Evolutionary conservation across 1,284 basidiomycete species (phyloP).

Genomic region (Acaromyces ingoldii): DNA sequence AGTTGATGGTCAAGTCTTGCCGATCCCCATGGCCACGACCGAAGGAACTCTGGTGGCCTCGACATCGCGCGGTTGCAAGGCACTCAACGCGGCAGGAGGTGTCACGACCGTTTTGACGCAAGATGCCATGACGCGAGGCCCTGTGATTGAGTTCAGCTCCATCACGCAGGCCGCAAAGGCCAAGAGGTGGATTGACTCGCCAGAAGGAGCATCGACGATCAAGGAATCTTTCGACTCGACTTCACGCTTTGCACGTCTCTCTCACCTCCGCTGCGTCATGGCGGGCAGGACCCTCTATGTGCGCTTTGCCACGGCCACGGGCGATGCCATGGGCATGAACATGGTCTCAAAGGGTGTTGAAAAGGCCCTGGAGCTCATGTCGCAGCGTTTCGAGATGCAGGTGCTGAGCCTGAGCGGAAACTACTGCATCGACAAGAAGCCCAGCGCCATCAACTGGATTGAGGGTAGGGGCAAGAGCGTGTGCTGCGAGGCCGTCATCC

Average conservation of each 20-base stretch:
- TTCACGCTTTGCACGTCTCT: conserved; percentile 47
- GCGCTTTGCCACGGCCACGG: conserved; percentile 90
- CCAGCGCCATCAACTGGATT: conserved; percentile 99
- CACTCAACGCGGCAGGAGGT: conserved; percentile 89
- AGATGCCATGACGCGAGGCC: conserved; percentile 97
- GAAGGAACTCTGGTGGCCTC: conserved; percentile 98
- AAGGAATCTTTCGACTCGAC: conserved; percentile 90
- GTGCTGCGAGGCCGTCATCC: conserved; percentile 89
- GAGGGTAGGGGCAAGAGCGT: conserved; percentile 97
- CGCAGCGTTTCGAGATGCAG: conserved; percentile 71
- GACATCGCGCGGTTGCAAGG: conserved; percentile 94
- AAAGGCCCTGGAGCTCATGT: conserved; percentile 79
- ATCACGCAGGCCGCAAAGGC: conserved; percentile 74
- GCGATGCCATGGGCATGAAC: conserved; percentile 99
- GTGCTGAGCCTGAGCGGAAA: conserved; percentile 93
- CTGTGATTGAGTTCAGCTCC: conserved; percentile 90
- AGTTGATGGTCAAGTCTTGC: conserved; percentile 78
- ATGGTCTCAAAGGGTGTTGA: conserved; percentile 68
- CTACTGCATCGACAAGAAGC: conserved; percentile 99
- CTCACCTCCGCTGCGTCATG: conserved; percentile 44
- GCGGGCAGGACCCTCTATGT: conserved; percentile 70
- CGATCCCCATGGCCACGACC: conserved; percentile 98
- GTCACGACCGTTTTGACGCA: conserved; percentile 87
- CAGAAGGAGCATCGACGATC: conserved; percentile 71
- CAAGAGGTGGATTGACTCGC: conserved; percentile 81